A percentile compares a stretch with the other conserved stretches of the same genome.
phyloP scores from a whole-genome alignment of 2,329 filamentous ascomycete species.

The Plectosphaerella sp. region DNA sequence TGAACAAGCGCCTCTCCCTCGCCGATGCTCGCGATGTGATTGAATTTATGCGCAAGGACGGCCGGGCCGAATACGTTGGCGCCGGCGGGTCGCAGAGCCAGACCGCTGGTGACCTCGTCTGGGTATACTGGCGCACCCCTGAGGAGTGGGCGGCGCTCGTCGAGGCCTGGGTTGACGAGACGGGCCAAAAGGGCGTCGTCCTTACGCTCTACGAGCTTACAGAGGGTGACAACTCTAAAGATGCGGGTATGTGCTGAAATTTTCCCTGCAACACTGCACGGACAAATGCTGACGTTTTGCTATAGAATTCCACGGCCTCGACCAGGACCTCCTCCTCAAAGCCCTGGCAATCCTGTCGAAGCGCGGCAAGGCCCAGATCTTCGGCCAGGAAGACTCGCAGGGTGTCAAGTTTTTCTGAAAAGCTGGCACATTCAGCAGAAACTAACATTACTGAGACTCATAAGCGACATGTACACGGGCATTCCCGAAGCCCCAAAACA shows the following conservation, averaged over 20 bases:
- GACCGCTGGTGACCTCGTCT: constrained; percentile 49
- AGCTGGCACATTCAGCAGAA: neutral
- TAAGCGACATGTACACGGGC: neutral
- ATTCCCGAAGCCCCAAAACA: neutral
- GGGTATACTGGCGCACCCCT: constrained; percentile 79
- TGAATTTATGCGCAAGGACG: constrained; percentile 54
- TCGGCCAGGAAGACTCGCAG: constrained; percentile 80
- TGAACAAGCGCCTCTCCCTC: constrained; percentile 46
- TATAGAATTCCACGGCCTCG: constrained; percentile 82
- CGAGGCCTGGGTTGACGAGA: constrained; percentile 79
- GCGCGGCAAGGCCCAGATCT: constrained; percentile 87
- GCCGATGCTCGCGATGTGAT: constrained; percentile 54
- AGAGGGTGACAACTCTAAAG: constrained; percentile 75
- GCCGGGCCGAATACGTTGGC: constrained; percentile 62
- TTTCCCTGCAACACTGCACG: constrained; percentile 9
- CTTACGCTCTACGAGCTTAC: constrained; percentile 89
- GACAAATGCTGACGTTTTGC: no score
- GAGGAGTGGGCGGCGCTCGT: constrained; percentile 86
- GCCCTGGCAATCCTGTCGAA: constrained; percentile 80
- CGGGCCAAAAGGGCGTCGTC: constrained; percentile 82
- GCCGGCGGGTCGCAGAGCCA: constrained; percentile 17
- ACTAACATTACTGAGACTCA: neutral
- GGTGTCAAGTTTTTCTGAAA: constrained; percentile 94
- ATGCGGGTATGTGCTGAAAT: constrained; percentile 49
- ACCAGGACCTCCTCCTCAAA: constrained; percentile 73